phyloP scores from a whole-genome alignment of 129 eudicot species.

The Dittrichia graveolens region DNA sequence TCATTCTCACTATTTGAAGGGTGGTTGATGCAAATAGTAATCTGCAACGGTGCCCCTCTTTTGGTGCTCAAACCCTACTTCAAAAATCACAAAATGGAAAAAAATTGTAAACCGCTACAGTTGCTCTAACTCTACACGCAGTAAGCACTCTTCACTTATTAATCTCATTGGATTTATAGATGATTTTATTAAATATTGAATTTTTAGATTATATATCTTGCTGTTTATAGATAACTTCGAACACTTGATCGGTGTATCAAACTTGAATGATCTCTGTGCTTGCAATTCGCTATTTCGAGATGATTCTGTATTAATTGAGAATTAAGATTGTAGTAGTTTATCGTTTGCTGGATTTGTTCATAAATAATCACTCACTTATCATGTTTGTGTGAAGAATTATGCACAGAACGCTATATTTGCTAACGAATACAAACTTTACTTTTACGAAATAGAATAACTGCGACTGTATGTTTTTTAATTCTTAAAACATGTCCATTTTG shows the following conservation, averaged over 20 bases:
- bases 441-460: neutral
- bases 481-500: conserved; percentile 1
- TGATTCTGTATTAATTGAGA: neutral
- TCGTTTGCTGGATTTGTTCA: neutral
- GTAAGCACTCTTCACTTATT: conserved; percentile 12
- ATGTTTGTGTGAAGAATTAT: conserved; percentile 2
- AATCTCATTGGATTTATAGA: neutral
- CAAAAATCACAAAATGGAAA: neutral
- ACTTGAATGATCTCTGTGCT: conserved; percentile 5
- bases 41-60: conserved; percentile 30
- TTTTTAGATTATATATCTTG: too few relatives aligned
- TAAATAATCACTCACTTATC: neutral
- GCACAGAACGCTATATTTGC: neutral
- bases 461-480: neutral
- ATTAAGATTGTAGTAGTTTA: neutral
- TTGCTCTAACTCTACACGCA: conserved; percentile 22
- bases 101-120: conserved; percentile 22
- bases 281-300: conserved; percentile 10
- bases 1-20: neutral
- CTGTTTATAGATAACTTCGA: neutral
- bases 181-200: neutral
- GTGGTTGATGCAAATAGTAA: conserved; percentile 3
- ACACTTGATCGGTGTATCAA: conserved; percentile 14
- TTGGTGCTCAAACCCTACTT: conserved; percentile 35
- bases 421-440: neutral